Evolutionary conservation across 1,284 basidiomycete species (phyloP), one percentile per base, ranked within the genome.

Genomic region (Xerocomus cyaneibrunnescens): DNA sequence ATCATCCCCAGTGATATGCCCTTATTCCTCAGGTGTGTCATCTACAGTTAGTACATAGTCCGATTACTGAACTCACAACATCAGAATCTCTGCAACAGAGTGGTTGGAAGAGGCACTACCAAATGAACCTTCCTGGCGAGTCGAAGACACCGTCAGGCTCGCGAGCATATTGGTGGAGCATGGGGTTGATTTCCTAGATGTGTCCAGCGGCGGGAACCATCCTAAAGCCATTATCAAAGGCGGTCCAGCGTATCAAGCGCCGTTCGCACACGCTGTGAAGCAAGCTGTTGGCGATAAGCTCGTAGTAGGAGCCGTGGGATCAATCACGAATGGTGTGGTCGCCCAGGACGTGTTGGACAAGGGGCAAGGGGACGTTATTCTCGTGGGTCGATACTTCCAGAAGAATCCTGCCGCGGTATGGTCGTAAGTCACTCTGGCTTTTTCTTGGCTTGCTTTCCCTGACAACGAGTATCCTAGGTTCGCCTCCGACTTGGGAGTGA

Each of bases 151-250:
- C 9, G 76, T 77, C 27, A 67, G 74, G 32, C 68, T 87, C 23
- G 75, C 79, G 5, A 66, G 69, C 23, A 71, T 82, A 56, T 72
- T 88, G 3, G 68, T 69, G 22, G 76, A 79, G 16, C 72, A 77
- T n/a, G 85, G 84, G 3, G 76, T 89, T 37, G 85, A 87, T 62
- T 72, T 88, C 36, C 68, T 89, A 35, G 86, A 89, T 58, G 73
- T 85, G 35, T 83, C 80, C n/a, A 74, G 75, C 2, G 84, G 80
- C 7, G 86, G 85, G 2, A 81, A 77, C 55, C 76, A 77, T 54
- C 62, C 72, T 1, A 66, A 74, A 36, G 78, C 80, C 53, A 67
- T 72, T 19, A 60, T 81, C 40, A 75, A 76, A 14, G 68, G 73
- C 0, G 78, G 78, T 5, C 77, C 79, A 0, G 76, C 76, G 0